Evolutionary conservation across 2,329 filamentous ascomycete species (phyloP).

Genomic region (Cladobotryum mycophilum): DNA sequence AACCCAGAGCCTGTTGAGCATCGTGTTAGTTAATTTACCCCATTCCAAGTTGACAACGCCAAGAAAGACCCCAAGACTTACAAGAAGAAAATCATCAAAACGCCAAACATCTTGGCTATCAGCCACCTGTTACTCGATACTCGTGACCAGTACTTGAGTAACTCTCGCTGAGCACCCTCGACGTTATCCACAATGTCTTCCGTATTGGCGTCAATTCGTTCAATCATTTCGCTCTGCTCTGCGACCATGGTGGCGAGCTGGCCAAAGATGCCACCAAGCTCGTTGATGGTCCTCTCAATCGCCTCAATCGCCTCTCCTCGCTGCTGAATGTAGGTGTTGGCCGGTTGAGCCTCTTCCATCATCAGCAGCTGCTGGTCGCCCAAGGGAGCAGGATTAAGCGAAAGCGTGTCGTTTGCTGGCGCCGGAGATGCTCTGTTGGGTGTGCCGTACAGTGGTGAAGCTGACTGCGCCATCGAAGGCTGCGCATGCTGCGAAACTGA

Average conservation of each 20-base stretch:
- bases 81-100: slow-evolving; percentile 91
- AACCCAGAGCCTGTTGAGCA: slow-evolving; percentile 31
- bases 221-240: slow-evolving; percentile 96
- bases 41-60: neutral
- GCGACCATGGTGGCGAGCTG: slow-evolving; percentile 95
- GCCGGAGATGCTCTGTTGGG: slow-evolving; percentile 61
- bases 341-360: slow-evolving; percentile 83
- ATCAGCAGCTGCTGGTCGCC: slow-evolving; percentile 81
- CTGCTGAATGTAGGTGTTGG: slow-evolving; percentile 87
- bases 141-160: slow-evolving; percentile 94
- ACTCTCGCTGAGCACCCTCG: slow-evolving; percentile 87
- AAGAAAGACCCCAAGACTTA: slow-evolving; percentile 27
- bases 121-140: slow-evolving; percentile 95
- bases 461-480: slow-evolving; percentile 62
- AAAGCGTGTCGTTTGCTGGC: slow-evolving; percentile 68
- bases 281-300: slow-evolving; percentile 90
- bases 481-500: slow-evolving; percentile 75
- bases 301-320: slow-evolving; percentile 93
- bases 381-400: slow-evolving; percentile 60
- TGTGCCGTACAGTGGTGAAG: slow-evolving; percentile 81
- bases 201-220: slow-evolving; percentile 93
- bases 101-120: slow-evolving; percentile 71
- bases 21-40: slow-evolving; percentile 10
- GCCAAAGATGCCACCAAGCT: slow-evolving; percentile 85
- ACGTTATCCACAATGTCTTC: slow-evolving; percentile 98